Evolutionary conservation across 306 rosid species (phyloP), one percentile per base, ranked within the genome.

Genomic region (Luffa aegyptiaca): DNA sequence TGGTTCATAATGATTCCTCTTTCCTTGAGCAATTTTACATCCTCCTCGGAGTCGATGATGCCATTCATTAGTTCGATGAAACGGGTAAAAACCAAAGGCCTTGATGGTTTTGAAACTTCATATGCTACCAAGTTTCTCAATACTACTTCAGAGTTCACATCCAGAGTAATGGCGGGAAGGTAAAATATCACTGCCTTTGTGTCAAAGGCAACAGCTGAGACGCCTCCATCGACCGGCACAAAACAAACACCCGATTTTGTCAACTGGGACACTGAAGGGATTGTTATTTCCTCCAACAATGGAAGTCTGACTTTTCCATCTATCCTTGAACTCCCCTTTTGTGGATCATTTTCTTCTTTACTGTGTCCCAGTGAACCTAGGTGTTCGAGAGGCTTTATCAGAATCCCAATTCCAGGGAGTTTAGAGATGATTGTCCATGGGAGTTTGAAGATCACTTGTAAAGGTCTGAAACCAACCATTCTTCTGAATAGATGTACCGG

Each of bases 11-110:
- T 79, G 10, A 90, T 78, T 13, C 96, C 93, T 62, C 77, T 83
- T 53, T 85, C 89, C 73, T 91, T 87, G 0, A 90, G 84, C 81
- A 87, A 16, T 83, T 80, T 88, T 41, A 80, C 96, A 10, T 93
- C 97, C 7, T 90, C 93, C 77, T 83, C 86, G 0, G 92, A 69
- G 72, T 93, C 98, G 55, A 92, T 88, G 17, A 90, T 92, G 76
- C 98, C 97, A 3, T 90, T 92, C 96, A 88, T 87, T 52, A 92
- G 18, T 79, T 93, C 98, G 0, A 92, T 88, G 85, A 86, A 92
- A 20, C 98, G 91, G 0, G 96, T 61, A 17, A 93, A 78, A 55
- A 92, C 87, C 86, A 90, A 83, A 0, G 92, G 88, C 70, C 97
- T 93, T 0, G 90, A 79, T 64, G 87, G 84, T 52, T 76, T 81